These are phyloP conservation scores for Strobilomyces confusus DNA, from an alignment of 768 basidiomycete genomes.

Conservation along the genomic window DNA sequence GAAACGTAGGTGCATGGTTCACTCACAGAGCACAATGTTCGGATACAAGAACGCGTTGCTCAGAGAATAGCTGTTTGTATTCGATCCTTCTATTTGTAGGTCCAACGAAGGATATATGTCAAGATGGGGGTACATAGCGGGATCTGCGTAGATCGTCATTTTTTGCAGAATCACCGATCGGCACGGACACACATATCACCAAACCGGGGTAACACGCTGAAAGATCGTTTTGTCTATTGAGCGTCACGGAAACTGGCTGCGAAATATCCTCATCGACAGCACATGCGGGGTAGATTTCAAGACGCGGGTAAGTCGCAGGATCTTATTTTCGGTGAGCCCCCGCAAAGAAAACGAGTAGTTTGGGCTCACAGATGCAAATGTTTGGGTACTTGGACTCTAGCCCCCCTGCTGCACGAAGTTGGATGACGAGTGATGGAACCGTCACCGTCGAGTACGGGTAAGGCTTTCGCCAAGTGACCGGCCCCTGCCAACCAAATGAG, in stretches of 20 bases:
- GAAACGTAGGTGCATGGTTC: not conserved
- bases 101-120: slow-evolving; percentile 34
- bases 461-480: slow-evolving; percentile 12
- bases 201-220: slow-evolving; percentile 31
- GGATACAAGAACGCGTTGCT: slow-evolving; percentile 4
- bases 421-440: not conserved
- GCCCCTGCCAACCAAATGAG: slow-evolving; percentile 21
- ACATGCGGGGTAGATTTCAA: slow-evolving; percentile 38
- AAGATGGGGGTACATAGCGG: slow-evolving; percentile 39
- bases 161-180: not conserved
- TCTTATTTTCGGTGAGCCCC: slow-evolving; percentile 27
- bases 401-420: slow-evolving; percentile 7
- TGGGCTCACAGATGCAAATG: slow-evolving; percentile 17
- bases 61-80: not conserved
- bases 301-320: slow-evolving; percentile 37
- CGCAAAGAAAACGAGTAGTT: not conserved
- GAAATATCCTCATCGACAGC: not conserved
- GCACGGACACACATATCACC: slow-evolving; percentile 31
- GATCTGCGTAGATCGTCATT: slow-evolving; percentile 29
- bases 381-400: slow-evolving; percentile 12
- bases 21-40: slow-evolving; percentile 18
- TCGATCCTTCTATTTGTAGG: not conserved
- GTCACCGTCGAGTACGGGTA: slow-evolving; percentile 14
- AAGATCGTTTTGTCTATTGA: not conserved
- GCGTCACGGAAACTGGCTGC: not conserved